Evolutionary conservation across 352 stramenopile species (phyloP), one percentile per base, ranked within the genome.

Genomic region (Pythium aquatile): DNA sequence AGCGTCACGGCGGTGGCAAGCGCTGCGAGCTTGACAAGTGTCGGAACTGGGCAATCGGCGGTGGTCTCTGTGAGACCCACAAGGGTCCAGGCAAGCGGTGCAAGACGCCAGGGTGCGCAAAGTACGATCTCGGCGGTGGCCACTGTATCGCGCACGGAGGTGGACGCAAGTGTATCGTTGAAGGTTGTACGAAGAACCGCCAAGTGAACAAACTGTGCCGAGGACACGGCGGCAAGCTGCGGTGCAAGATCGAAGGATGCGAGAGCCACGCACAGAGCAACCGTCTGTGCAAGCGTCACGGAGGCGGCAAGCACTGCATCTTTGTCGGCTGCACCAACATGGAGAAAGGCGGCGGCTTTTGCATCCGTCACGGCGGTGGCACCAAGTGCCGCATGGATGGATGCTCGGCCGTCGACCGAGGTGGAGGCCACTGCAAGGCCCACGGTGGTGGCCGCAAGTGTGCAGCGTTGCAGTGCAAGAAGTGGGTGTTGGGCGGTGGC

Each of bases 61-160:
- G 86, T 16, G 86, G 86, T 4, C 76, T 95, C 17, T 95, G 86
- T 62, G 46, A 78, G 46, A 77, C 82, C 49, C 86, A 95, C 74
- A 94, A 92, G 48, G 85, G 85, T 0, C 83, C 85, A 1, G 83
- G 83, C 13, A 91, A 92, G 61, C 78, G 85, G 7, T 94, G 85
- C 69, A 91, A 89, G 65, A 94, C 82, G 1, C 66, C 85, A 24
- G 85, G 81, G 6, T 94, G 85, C 71, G 81, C 78, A 10, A 94
- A 94, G 51, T 90, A 92, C 59, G 85, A 94, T 47, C 71, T 94
- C 35, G 85, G 85, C 10, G 83, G 87, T 33, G 88, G 85, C 2
- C 85, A 94, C 52, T 97, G 88, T 69, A 96, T 94, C 46, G 80
- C 83, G 0, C 88, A 97, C 16, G 88, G 88, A 3, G 88, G 88